A percentile compares a stretch with the other conserved stretches of the same genome.
These are phyloP conservation scores for Colletotrichum sidae DNA, from an alignment of 2,329 filamentous ascomycete species.

Conservation along the genomic window DNA sequence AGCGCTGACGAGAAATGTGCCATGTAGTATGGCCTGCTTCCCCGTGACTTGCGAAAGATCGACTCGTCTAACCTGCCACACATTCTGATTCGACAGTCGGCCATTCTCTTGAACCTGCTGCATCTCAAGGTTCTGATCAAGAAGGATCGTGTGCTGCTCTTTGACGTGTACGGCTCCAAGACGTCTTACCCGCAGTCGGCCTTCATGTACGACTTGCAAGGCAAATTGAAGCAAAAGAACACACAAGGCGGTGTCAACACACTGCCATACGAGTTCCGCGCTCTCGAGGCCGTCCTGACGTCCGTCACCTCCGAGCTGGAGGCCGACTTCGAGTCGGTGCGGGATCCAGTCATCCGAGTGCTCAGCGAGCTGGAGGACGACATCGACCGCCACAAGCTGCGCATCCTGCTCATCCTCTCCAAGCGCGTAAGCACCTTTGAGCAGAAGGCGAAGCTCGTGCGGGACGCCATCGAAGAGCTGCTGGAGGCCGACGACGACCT, in stretches of 20 bases:
- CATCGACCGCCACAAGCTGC: constrained; percentile 93
- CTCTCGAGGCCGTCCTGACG: constrained; percentile 93
- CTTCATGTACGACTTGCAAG: constrained; percentile 98
- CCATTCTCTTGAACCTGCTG: constrained; percentile 95
- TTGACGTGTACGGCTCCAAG: constrained; percentile 94
- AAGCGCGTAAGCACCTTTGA: constrained; percentile 98
- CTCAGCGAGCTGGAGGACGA: constrained; percentile 94
- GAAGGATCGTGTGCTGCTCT: constrained; percentile 91
- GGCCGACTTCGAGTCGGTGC: constrained; percentile 92
- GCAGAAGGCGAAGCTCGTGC: constrained; percentile 93
- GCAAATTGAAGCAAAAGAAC: constrained; percentile 87
- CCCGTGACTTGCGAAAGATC: constrained; percentile 96
- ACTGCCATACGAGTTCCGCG: constrained; percentile 94
- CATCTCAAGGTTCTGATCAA: constrained; percentile 97
- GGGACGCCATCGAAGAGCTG: constrained; percentile 94
- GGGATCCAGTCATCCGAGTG: constrained; percentile 90
- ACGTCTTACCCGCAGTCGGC: constrained; percentile 95
- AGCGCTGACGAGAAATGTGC: constrained; percentile 10
- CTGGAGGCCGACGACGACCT: constrained; percentile 97
- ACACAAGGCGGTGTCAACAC: constrained; percentile 65
- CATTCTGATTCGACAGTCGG: constrained; percentile 91
- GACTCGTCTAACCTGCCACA: constrained; percentile 96
- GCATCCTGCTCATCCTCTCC: constrained; percentile 90
- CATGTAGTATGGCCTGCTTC: constrained; percentile 86
- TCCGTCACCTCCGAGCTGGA: constrained; percentile 93